A percentile compares a stretch with the other conserved stretches of the same genome.
Conservation (phyloP, 2,329 filamentous ascomycete genomes). For the Aspergillus intermedius region DNA sequence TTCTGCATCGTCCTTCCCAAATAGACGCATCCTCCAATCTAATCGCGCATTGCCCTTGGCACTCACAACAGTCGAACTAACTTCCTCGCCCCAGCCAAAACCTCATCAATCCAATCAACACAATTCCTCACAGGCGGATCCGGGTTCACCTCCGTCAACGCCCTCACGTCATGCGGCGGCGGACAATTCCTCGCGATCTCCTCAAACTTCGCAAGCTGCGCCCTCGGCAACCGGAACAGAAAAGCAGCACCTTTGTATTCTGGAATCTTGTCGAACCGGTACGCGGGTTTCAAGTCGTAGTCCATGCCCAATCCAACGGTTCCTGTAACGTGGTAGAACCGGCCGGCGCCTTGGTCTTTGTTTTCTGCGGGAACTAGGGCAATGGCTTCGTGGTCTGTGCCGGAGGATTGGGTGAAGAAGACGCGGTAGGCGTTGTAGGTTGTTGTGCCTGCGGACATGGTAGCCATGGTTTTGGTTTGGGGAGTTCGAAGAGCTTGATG, state of each 20-base stretch:
- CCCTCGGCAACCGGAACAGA: background rate
- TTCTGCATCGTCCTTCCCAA: too few species aligned
- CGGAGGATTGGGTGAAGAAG: background rate
- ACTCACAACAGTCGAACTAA: background rate
- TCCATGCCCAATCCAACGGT: slow-evolving; percentile 2
- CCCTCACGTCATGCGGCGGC: background rate
- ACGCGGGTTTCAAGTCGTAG: background rate
- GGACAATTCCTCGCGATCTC: background rate
- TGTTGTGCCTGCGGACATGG: background rate
- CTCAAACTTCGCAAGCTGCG: slow-evolving; percentile 1
- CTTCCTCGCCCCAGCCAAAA: slow-evolving; percentile 1
- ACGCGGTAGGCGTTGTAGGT: background rate
- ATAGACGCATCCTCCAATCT: too few species aligned
- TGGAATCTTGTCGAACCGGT: slow-evolving; percentile 1
- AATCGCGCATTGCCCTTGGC: too few species aligned
- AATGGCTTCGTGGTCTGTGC: background rate
- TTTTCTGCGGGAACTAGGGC: slow-evolving; percentile 1
- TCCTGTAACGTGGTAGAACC: slow-evolving; percentile 1
- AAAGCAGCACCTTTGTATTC: background rate
- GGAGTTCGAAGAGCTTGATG: too few species aligned
- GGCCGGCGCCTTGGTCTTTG: slow-evolving; percentile 1
- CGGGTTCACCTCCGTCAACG: slow-evolving; percentile 1
- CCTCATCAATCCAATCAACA: slow-evolving; percentile 2
- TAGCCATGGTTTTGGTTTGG: background rate
- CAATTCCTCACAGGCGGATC: slow-evolving; percentile 1